Conservation (phyloP, 306 rosid species). For the Corylus avellana region DNA sequence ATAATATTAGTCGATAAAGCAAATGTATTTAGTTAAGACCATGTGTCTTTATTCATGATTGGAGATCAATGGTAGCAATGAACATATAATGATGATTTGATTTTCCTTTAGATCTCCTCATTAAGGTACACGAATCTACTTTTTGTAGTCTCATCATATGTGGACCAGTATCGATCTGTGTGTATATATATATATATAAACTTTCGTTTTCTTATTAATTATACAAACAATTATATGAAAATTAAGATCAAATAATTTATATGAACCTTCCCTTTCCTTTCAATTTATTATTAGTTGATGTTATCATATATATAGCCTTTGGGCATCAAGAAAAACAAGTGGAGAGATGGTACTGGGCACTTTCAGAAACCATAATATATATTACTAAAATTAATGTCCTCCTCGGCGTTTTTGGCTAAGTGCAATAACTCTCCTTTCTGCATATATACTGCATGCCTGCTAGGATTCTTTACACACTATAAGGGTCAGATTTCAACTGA, state of each 20-base stretch:
- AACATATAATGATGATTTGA: constrained; percentile 2
- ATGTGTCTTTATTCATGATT: constrained; percentile 8
- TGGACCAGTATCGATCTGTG: not conserved
- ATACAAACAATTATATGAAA: not conserved
- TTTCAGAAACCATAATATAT: not conserved
- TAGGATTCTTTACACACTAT: constrained; percentile 20
- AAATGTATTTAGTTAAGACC: not conserved
- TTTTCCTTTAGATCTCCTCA: not conserved
- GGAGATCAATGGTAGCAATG: not conserved
- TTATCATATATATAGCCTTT: not conserved
- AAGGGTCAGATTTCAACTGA: constrained; percentile 25
- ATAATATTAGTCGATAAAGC: not conserved
- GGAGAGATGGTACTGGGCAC: not conserved
- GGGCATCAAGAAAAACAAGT: constrained; percentile 12
- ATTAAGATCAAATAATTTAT: not conserved
- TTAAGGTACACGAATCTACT: not conserved
- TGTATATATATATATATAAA: not conserved
- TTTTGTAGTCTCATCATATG: not conserved
- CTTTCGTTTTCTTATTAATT: not conserved
- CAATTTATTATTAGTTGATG: not conserved
- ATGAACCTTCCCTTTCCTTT: not conserved
- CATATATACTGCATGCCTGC: constrained; percentile 17
- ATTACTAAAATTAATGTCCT: not conserved
- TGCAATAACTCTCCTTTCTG: constrained; percentile 6
- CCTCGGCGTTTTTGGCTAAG: constrained; percentile 13